phyloP scores from a whole-genome alignment of 495 filamentous ascomycete species.

The Xylaria scruposa region DNA sequence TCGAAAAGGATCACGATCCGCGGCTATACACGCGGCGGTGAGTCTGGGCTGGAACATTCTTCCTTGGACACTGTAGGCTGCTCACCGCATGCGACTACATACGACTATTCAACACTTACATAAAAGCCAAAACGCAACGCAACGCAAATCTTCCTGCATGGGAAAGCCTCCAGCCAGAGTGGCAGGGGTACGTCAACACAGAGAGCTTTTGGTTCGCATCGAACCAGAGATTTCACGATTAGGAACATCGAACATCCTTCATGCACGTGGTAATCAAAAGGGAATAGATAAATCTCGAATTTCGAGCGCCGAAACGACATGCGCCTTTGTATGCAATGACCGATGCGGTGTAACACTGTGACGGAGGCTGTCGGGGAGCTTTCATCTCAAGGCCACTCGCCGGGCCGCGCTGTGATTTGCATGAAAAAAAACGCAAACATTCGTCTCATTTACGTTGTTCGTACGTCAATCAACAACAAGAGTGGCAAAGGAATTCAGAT shows the following conservation, averaged over 20 bases:
- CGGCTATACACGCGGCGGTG: conserved; percentile 25
- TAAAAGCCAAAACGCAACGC: not conserved
- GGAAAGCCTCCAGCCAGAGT: not conserved
- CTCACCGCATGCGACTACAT: conserved; percentile 17
- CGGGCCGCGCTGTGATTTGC: not conserved
- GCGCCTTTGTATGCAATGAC: conserved; percentile 15
- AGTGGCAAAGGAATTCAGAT: not conserved
- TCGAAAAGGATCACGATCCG: conserved; percentile 16
- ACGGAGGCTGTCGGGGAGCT: conserved; percentile 12
- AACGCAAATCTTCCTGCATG: conserved; percentile 6
- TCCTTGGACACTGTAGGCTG: not conserved
- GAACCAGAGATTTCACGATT: not conserved
- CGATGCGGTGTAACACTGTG: conserved; percentile 24
- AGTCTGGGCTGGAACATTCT: not conserved
- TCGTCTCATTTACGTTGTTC: not conserved
- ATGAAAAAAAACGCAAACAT: not conserved
- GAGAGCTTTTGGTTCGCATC: conserved; percentile 15
- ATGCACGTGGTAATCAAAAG: conserved; percentile 26
- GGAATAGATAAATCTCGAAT: conserved; percentile 25
- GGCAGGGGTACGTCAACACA: not conserved
- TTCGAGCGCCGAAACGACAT: conserved; percentile 4
- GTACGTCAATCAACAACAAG: not conserved
- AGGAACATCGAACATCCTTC: conserved; percentile 19
- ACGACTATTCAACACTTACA: not conserved
- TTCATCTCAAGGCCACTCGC: not conserved